Base-by-base conservation (phyloP, 2,329 filamentous ascomycete genomes). In the Botryosphaeria dothidea region DNA sequence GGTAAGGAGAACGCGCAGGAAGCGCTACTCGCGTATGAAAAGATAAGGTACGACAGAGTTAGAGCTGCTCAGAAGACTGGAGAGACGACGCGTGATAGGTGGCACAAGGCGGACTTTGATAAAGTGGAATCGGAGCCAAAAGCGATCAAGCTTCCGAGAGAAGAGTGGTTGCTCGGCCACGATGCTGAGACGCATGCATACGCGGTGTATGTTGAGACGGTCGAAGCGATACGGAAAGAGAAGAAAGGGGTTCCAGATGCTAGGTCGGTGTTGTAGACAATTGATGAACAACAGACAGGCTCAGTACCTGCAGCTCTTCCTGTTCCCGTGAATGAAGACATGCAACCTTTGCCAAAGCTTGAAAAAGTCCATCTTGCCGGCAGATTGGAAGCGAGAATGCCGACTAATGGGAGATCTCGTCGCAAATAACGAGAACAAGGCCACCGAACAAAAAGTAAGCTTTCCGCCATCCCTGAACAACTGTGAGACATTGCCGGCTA, bases 121-220 rank as follows among this genome's bases (percentile, higher is more conserved):
- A 64, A 69, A 4, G 65, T 54, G 29, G 62, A 67, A n/a, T 65
- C 68, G 31, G 69, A 72, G 66, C 69, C 71, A 0, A 67, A 72
- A 49, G 66, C 66, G 31, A 67, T 72, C n/a, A 71, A 68, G 67
- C 67, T 72, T 49, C 69, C 70, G 17, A 68, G 73, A 41, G 73
- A 75, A 51, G 68, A 69, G 2, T 75, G 74, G 72, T 46, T 75
- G 61, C 65, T 76, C 19, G 68, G 72, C 56, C 73, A 73, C 52
- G 73, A 77, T 64, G 71, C 72, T 4, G 73, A 76, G 58, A 67
- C 68, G 15, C 72, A 75, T 65, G 69, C 67, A 36, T 74, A 75
- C 41, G 67, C 77, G 43, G 73, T 76, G 27, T 75, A 69, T 62
- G 52, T 67, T 0, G 68, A 71, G 62, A 72, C 69, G 15, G 70